These are phyloP conservation scores for Claviceps spartinae DNA, from an alignment of 2,329 filamentous ascomycete species.

Conservation along the genomic window DNA sequence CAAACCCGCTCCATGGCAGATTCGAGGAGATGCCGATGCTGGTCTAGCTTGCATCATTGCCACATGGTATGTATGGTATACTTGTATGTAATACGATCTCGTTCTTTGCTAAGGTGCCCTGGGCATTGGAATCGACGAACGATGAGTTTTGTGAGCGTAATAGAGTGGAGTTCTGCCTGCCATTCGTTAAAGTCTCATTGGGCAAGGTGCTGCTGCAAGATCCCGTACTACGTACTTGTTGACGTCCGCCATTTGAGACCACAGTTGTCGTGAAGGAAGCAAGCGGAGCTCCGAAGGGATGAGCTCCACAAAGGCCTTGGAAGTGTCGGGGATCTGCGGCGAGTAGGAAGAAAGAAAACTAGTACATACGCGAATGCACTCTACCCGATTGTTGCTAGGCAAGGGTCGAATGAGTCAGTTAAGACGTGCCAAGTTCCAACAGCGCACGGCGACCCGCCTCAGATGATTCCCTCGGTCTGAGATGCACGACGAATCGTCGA, in stretches of 20 bases:
- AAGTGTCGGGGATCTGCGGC: not conserved
- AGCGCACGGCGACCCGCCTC: constrained; percentile 3
- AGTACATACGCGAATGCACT: not conserved
- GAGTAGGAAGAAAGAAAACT: not conserved
- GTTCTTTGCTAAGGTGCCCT: not conserved
- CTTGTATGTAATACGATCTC: not conserved
- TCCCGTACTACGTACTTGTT: not conserved
- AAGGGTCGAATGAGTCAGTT: constrained; percentile 6
- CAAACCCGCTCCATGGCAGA: not conserved
- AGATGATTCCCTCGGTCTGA: not conserved
- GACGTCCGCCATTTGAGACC: not conserved
- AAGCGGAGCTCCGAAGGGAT: not conserved
- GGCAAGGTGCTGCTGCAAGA: not conserved
- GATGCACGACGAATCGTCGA: not conserved
- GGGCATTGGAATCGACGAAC: not conserved
- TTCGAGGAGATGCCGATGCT: not conserved
- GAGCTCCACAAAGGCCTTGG: constrained; percentile 1
- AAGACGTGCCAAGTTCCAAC: constrained; percentile 10
- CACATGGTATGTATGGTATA: too few relatives aligned
- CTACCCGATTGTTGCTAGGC: not conserved
- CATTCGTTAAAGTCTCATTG: not conserved
- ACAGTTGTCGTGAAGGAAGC: not conserved
- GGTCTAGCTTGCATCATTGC: not conserved
- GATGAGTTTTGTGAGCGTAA: constrained; percentile 4
- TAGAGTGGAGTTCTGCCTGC: constrained; percentile 1